These are phyloP conservation scores for Pisolithus orientalis DNA, from an alignment of 768 basidiomycete species.

Conservation along the genomic window DNA sequence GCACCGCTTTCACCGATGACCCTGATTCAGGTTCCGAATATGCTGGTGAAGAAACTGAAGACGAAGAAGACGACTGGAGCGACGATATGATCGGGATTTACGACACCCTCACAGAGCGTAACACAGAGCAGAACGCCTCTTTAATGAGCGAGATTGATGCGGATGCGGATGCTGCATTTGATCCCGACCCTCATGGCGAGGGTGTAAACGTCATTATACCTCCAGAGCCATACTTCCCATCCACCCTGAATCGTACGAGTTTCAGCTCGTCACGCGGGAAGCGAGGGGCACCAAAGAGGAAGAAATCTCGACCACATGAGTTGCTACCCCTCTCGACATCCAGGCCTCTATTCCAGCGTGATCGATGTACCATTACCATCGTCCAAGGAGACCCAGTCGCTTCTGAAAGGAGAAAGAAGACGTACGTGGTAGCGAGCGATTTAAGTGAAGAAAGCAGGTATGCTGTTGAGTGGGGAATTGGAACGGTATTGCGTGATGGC, in stretches of 20 bases:
- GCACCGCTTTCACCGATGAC: slow-evolving; percentile 56
- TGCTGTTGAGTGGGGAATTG: slow-evolving; percentile 97
- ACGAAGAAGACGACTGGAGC: slow-evolving; percentile 55
- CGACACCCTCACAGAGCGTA: slow-evolving; percentile 78
- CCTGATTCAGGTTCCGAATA: slow-evolving; percentile 63
- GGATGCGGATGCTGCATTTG: slow-evolving; percentile 44
- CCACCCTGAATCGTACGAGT: slow-evolving; percentile 55
- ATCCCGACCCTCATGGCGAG: slow-evolving; percentile 84
- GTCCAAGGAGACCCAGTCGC: slow-evolving; percentile 77
- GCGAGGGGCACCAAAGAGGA: slow-evolving; percentile 42
- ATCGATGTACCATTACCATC: slow-evolving; percentile 85
- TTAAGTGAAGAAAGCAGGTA: slow-evolving; percentile 90
- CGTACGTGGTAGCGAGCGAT: slow-evolving; percentile 91
- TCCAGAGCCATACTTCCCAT: slow-evolving; percentile 76
- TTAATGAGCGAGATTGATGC: slow-evolving; percentile 26
- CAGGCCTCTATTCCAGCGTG: slow-evolving; percentile 81
- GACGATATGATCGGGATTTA: slow-evolving; percentile 51
- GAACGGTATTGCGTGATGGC: slow-evolving; percentile 90
- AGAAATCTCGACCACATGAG: slow-evolving; percentile 57
- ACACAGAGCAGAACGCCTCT: slow-evolving; percentile 75
- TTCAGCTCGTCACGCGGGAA: slow-evolving; percentile 29
- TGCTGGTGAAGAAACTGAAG: slow-evolving; percentile 41
- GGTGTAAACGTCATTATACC: slow-evolving; percentile 87
- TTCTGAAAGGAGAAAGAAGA: slow-evolving; percentile 50
- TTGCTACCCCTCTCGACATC: slow-evolving; percentile 60